Conservation (phyloP, 352 stramenopile species). For the Phytophthora sojae region DNA sequence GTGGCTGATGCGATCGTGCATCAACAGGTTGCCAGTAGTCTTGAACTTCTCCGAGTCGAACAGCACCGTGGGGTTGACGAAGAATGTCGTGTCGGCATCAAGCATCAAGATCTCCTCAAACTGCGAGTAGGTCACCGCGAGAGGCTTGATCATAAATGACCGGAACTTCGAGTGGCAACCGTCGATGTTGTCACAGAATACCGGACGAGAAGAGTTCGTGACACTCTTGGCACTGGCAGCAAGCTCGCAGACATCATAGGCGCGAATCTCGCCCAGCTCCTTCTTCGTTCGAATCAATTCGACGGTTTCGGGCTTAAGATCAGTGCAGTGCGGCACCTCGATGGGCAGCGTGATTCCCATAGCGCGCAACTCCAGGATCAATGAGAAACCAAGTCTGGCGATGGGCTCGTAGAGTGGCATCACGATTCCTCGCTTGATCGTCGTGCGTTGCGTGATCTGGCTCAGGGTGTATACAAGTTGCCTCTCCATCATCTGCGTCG, state of each 20-base stretch:
- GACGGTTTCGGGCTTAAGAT: slow-evolving; percentile 48
- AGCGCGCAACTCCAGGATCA: slow-evolving; percentile 56
- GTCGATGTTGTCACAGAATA: slow-evolving; percentile 55
- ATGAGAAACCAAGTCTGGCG: slow-evolving; percentile 47
- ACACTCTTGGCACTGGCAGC: slow-evolving; percentile 37
- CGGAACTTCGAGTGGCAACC: slow-evolving; percentile 53
- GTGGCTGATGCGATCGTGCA: slow-evolving; percentile 61
- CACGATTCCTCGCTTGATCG: slow-evolving; percentile 55
- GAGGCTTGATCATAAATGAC: slow-evolving; percentile 64
- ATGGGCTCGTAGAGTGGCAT: slow-evolving; percentile 61
- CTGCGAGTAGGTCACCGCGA: slow-evolving; percentile 58
- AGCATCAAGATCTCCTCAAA: slow-evolving; percentile 73
- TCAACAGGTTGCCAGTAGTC: slow-evolving; percentile 61
- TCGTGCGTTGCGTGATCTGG: slow-evolving; percentile 35
- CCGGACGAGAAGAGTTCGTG: slow-evolving; percentile 29
- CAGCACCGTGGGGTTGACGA: slow-evolving; percentile 57
- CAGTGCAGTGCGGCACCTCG: slow-evolving; percentile 62
- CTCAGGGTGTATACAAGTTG: slow-evolving; percentile 47
- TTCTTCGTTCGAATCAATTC: slow-evolving; percentile 43
- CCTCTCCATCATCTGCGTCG: slow-evolving; percentile 37
- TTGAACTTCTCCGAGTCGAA: slow-evolving; percentile 58
- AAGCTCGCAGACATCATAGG: slow-evolving; percentile 45
- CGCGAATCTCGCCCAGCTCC: slow-evolving; percentile 34
- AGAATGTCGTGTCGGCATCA: slow-evolving; percentile 68
- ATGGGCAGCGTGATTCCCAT: slow-evolving; percentile 55